These are phyloP conservation scores for Zasmidium angulare DNA, from an alignment of 2,329 filamentous ascomycete genomes.

Conservation along the genomic window DNA sequence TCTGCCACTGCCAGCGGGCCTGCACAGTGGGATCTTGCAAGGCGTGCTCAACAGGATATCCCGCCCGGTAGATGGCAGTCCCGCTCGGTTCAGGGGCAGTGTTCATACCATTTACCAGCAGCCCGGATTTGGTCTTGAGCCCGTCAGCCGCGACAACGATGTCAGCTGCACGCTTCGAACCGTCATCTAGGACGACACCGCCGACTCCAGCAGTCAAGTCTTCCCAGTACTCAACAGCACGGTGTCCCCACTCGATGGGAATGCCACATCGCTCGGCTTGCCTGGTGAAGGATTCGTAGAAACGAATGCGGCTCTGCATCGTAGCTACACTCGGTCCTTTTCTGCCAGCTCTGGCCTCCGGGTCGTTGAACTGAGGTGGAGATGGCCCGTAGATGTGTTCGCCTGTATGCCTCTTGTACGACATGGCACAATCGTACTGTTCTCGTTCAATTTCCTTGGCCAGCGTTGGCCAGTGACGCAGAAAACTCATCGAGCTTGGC, in stretches of 20 bases:
- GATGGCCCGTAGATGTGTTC: conserved; percentile 3
- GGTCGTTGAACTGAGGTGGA: background rate
- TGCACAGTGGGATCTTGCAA: conserved; percentile 8
- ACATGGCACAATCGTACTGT: background rate
- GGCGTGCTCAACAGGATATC: conserved; percentile 16
- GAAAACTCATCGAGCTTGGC: conserved; percentile 51
- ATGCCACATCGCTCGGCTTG: conserved; percentile 48
- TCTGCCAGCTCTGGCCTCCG: background rate
- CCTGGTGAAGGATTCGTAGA: conserved; percentile 47
- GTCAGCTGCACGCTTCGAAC: conserved; percentile 42
- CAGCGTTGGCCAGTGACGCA: conserved; percentile 56
- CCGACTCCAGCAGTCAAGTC: conserved; percentile 8
- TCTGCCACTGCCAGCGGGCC: conserved; percentile 2
- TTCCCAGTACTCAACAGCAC: conserved; percentile 45
- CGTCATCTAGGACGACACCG: conserved; percentile 38
- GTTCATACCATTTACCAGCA: conserved; percentile 43
- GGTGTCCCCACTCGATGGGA: conserved; percentile 41
- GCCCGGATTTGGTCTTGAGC: conserved; percentile 43
- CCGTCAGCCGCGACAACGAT: conserved; percentile 35
- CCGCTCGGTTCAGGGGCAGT: conserved; percentile 10
- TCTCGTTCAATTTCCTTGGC: conserved; percentile 25
- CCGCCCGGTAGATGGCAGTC: conserved; percentile 14
- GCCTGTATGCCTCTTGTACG: background rate
- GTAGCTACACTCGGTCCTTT: background rate
- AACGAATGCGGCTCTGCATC: conserved; percentile 8